Conservation (phyloP, 805 yeast species). For the Pichia pseudocactophila region DNA sequence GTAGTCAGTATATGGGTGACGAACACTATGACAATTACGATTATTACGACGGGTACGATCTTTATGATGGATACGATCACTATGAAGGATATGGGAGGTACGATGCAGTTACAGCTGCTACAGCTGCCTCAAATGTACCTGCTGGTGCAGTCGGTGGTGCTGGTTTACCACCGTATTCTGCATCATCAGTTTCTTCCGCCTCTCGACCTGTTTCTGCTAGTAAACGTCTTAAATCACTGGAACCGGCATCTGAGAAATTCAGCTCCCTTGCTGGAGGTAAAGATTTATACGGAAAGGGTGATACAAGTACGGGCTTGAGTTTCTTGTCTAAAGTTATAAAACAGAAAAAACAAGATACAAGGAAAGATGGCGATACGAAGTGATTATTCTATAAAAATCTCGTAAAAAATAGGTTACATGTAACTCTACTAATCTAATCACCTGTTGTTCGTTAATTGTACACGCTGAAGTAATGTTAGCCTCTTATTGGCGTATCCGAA, state of each 20-base stretch:
- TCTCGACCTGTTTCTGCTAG: not conserved
- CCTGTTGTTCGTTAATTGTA: conserved; percentile 29
- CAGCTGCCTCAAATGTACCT: no score
- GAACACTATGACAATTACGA: not conserved
- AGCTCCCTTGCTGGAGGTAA: conserved; percentile 10
- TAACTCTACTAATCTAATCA: no score
- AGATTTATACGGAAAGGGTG: conserved; percentile 12
- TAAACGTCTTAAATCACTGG: not conserved
- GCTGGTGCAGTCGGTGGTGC: no score
- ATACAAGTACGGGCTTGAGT: conserved; percentile 7
- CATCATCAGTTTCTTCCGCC: no score
- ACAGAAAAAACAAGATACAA: conserved; percentile 4
- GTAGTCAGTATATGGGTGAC: no score
- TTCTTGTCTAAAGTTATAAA: conserved; percentile 7
- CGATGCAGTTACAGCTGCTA: not conserved
- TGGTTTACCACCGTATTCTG: no score
- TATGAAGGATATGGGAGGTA: not conserved
- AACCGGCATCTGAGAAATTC: not conserved
- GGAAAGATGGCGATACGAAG: not conserved
- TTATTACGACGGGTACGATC: not conserved
- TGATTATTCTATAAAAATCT: not conserved
- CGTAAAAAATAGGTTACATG: no score
- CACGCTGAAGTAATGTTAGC: conserved; percentile 57
- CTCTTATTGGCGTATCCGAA: conserved; percentile 47
- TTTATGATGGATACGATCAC: not conserved